Base-by-base conservation (phyloP, 257 asterid genomes). In the Cinchona pubescens region DNA sequence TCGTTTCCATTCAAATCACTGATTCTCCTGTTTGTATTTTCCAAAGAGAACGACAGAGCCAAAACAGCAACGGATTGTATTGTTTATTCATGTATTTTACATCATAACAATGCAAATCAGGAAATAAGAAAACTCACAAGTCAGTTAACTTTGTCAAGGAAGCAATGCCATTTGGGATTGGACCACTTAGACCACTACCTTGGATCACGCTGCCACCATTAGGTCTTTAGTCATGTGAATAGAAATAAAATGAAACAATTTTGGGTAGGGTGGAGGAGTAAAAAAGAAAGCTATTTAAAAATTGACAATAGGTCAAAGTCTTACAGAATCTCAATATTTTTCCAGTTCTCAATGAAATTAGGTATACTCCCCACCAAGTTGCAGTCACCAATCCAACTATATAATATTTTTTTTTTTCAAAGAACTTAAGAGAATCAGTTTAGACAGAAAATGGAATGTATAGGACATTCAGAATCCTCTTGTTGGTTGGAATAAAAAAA, bases 351-450 rank as follows among this genome's bases (percentile, higher is more conserved):
- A 66, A 91, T 79, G 79, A 83, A 89, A 69, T 37, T 40, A 0
- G 97, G 95, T 72, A 91, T 84, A 67, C 88, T 85, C 83, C 97
- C 97, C 16, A 2, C 48, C 79, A 91, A 86, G 75, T 83, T 84
- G 83, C 87, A 86, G 77, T 88, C 93, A 69, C 85, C 65, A 35
- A 91, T 78, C 32, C 90, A 85, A 19, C 96, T 91, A 83, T 86
- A 81, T 55, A 38, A n/a, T n/a, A n/a, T n/a, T n/a, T n/a, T 60
- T 10, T 25, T n/a, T 38, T 38, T 6, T 6, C 14, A 65, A 60
- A 46, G 21, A 37, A 38, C 12, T 1, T 15, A 7, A n/a, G 19
- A 3, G 42, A 51, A 12, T 62, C 27, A 14, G 7, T 37, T 13
- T 0, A 61, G 49, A 34, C 63, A 56, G 0, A n/a, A 34, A 32